phyloP scores from a whole-genome alignment of 768 basidiomycete species.

The Pisolithus albus region DNA sequence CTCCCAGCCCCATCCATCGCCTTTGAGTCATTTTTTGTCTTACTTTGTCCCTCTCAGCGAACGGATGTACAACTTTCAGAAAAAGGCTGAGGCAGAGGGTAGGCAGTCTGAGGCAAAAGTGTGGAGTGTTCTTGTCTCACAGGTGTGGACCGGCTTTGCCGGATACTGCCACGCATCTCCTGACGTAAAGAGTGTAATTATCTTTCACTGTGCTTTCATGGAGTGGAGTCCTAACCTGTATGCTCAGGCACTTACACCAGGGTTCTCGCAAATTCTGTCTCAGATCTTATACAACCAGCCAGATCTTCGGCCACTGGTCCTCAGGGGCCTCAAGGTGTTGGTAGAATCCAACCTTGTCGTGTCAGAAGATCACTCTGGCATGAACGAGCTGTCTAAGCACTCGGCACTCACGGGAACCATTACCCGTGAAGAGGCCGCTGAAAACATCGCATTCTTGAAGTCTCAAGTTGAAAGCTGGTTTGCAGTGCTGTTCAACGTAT shows the following conservation, averaged over 20 bases:
- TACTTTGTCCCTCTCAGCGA: constrained; percentile 95
- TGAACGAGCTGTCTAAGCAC: constrained; percentile 22
- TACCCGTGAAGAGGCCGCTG: constrained; percentile 51
- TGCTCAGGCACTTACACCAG: constrained; percentile 59
- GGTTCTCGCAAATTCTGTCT: constrained; percentile 85
- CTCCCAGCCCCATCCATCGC: constrained; percentile 71
- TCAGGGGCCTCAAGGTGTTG: constrained; percentile 73
- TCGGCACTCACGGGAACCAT: constrained; percentile 28
- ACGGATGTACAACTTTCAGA: constrained; percentile 82
- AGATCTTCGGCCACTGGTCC: constrained; percentile 71
- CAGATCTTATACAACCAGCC: constrained; percentile 90
- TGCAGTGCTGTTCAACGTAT: constrained; percentile 95
- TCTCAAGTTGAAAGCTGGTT: constrained; percentile 88
- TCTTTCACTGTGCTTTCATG: background rate
- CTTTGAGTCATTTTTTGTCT: constrained; percentile 75
- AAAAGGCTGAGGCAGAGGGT: constrained; percentile 66
- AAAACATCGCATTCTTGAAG: constrained; percentile 66
- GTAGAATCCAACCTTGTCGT: constrained; percentile 71
- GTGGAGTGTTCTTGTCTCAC: constrained; percentile 89
- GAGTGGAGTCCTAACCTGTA: constrained; percentile 4
- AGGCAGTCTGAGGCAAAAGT: constrained; percentile 85
- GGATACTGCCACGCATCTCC: constrained; percentile 81
- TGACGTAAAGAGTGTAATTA: constrained; percentile 64
- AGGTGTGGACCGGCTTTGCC: constrained; percentile 87
- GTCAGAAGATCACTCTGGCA: constrained; percentile 28